Percentiles rank a stretch among this genome's conserved stretches.
Conservation (phyloP, 495 filamentous ascomycete genomes). For the Tuber calosporum region DNA sequence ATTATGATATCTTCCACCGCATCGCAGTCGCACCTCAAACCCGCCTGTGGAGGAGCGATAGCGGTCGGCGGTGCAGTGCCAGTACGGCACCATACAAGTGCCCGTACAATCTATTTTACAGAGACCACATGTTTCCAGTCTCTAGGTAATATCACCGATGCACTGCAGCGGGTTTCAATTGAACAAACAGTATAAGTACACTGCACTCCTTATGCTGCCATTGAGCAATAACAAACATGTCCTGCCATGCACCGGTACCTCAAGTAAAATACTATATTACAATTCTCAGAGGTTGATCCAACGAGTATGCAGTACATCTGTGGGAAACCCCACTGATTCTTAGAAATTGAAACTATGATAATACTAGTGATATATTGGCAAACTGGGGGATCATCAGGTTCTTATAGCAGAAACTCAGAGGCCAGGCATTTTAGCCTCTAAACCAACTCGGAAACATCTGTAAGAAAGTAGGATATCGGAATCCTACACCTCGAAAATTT, state of each 20-base stretch:
- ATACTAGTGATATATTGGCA: not conserved
- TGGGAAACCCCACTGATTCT: not conserved
- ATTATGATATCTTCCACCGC: not conserved
- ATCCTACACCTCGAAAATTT: not conserved
- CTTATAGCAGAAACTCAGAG: not conserved
- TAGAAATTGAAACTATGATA: not conserved
- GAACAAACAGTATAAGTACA: not conserved
- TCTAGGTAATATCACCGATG: too few relatives aligned
- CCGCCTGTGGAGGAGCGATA: not conserved
- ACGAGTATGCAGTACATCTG: not conserved
- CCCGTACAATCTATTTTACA: not conserved
- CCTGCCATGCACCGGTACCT: not conserved
- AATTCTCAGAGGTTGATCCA: not conserved
- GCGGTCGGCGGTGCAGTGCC: not conserved
- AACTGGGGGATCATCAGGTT: not conserved
- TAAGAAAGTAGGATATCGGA: not conserved
- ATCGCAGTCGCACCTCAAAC: not conserved
- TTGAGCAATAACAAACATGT: not conserved
- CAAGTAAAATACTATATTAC: not conserved
- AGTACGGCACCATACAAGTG: not conserved
- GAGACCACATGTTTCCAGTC: not conserved
- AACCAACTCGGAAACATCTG: not conserved
- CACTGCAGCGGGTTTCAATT: not conserved
- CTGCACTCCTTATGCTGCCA: not conserved
- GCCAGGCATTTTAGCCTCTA: not conserved